Evolutionary conservation across 2,329 filamentous ascomycete genomes (phyloP).

Genomic region (Amauroascus verrucosus): DNA sequence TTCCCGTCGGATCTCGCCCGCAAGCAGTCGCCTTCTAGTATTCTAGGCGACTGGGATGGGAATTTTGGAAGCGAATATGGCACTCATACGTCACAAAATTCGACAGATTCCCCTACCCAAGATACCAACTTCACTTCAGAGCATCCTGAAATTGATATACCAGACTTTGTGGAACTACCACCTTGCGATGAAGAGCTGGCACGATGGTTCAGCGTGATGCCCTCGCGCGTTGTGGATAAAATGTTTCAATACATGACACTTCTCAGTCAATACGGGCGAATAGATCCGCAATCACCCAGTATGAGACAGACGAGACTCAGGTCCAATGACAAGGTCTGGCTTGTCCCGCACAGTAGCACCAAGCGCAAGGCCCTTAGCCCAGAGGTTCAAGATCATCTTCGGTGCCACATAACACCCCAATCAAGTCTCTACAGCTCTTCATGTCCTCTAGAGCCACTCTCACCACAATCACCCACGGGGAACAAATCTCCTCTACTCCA

Average conservation of each 20-base stretch:
- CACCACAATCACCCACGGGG: constrained; percentile 1
- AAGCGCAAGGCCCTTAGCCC: not conserved
- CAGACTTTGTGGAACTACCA: constrained; percentile 1
- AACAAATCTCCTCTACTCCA: not conserved
- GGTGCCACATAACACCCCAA: not conserved
- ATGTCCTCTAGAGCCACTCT: not conserved
- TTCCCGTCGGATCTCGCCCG: not conserved
- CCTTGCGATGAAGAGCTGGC: constrained; percentile 14
- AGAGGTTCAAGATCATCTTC: constrained; percentile 1
- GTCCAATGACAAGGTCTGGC: not conserved
- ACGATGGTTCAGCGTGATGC: constrained; percentile 15
- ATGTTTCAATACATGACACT: constrained; percentile 13
- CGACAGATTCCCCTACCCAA: not conserved
- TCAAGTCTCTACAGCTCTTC: not conserved
- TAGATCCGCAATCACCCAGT: not conserved
- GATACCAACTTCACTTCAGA: not conserved
- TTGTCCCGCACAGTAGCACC: not conserved
- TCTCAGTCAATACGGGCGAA: not conserved
- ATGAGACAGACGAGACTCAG: not conserved
- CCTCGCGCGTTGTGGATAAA: constrained; percentile 13
- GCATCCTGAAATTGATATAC: not conserved
- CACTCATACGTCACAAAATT: not conserved
- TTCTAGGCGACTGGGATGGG: not conserved
- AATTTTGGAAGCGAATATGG: not conserved
- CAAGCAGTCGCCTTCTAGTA: not conserved